phyloP scores from a whole-genome alignment of 345 rosid species.

The Boechera stricta region DNA sequence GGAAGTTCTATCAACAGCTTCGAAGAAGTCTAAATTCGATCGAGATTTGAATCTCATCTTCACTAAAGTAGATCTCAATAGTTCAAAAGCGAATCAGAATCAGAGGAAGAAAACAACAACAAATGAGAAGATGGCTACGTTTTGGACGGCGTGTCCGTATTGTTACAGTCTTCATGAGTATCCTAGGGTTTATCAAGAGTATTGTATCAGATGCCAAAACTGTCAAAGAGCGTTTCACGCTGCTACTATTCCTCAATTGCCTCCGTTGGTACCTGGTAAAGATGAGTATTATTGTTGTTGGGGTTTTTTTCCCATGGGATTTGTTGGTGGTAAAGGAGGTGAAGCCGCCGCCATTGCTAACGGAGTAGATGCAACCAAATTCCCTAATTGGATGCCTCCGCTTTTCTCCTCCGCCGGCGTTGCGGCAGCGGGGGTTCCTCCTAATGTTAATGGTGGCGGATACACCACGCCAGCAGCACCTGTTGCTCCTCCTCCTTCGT shows the following conservation, averaged over 20 bases:
- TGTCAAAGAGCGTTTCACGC: slow-evolving; percentile 85
- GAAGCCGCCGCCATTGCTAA: slow-evolving; percentile 5
- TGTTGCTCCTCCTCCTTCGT: background rate
- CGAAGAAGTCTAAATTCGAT: slow-evolving; percentile 67
- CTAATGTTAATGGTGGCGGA: slow-evolving; percentile 35
- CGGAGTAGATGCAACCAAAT: slow-evolving; percentile 39
- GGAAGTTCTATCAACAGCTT: slow-evolving; percentile 67
- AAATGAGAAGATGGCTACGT: slow-evolving; percentile 52
- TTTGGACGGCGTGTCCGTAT: slow-evolving; percentile 96
- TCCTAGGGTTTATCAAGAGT: slow-evolving; percentile 74
- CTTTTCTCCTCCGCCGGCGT: slow-evolving; percentile 35
- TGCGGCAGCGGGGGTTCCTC: background rate
- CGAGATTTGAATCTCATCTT: slow-evolving; percentile 58
- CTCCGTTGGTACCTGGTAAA: slow-evolving; percentile 78
- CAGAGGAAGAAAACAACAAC: slow-evolving; percentile 35
- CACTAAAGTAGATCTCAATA: slow-evolving; percentile 63
- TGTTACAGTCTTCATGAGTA: slow-evolving; percentile 83
- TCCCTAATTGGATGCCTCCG: slow-evolving; percentile 69
- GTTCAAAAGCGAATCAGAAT: background rate
- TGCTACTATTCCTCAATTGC: slow-evolving; percentile 57
- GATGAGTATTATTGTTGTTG: slow-evolving; percentile 88
- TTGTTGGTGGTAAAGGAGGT: slow-evolving; percentile 45
- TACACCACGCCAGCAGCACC: background rate
- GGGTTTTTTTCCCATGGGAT: slow-evolving; percentile 89
- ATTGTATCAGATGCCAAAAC: slow-evolving; percentile 78